Evolutionary conservation across 441 rosid species (phyloP).

Genomic region (Corymbia citriodora): DNA sequence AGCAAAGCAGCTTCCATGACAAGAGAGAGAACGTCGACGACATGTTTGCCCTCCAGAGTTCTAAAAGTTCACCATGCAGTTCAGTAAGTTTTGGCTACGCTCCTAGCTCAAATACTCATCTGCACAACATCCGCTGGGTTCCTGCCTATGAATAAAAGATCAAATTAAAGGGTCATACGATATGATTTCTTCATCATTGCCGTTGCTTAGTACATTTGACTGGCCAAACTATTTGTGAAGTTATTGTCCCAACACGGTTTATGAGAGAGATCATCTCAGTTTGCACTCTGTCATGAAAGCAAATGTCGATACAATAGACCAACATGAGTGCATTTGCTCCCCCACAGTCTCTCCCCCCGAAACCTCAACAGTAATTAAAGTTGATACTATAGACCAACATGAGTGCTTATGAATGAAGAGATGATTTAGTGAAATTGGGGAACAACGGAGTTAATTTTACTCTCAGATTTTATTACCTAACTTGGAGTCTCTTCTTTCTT

Average conservation of each 20-base stretch:
- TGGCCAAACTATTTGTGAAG: neutral
- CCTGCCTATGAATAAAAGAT: neutral
- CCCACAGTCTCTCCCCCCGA: neutral
- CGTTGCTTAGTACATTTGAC: neutral
- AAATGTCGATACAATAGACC: neutral
- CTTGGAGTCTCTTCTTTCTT: neutral
- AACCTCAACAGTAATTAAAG: neutral
- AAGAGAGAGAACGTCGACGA: constrained; percentile 43
- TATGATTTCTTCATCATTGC: neutral
- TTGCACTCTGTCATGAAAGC: neutral
- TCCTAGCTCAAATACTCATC: constrained; percentile 77
- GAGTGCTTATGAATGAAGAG: neutral
- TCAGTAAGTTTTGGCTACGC: constrained; percentile 64
- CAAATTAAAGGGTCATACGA: too few species aligned
- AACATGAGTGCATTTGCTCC: neutral
- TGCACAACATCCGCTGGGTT: constrained; percentile 8
- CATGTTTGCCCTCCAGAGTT: constrained; percentile 36
- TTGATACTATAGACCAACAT: too few species aligned
- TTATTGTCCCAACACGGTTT: neutral
- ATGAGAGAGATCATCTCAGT: neutral
- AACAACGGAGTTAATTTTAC: neutral
- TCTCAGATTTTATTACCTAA: neutral
- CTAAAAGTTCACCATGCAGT: constrained; percentile 53
- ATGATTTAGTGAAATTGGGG: neutral
- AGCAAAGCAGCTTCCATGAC: constrained; percentile 83